Conservation (phyloP, 192 early-diverging fungal genomes). For the Rhizophlyctis rosea region DNA sequence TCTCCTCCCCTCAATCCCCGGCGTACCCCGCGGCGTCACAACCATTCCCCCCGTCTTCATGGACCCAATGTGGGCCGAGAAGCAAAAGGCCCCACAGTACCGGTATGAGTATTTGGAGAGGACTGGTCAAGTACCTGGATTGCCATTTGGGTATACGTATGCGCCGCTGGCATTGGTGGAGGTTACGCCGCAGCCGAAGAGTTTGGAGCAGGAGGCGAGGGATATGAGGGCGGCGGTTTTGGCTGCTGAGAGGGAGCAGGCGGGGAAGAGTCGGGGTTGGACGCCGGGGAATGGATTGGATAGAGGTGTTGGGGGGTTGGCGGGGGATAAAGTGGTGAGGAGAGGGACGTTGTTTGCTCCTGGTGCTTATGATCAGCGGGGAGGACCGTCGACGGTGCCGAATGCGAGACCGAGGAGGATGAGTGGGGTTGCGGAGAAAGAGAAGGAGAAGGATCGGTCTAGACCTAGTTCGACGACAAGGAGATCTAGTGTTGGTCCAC, state of each 20-base stretch:
- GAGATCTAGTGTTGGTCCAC: not conserved
- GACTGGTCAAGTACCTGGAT: slow-evolving; percentile 39
- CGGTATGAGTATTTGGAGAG: slow-evolving; percentile 48
- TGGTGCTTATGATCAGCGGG: no score
- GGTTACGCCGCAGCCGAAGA: slow-evolving; percentile 18
- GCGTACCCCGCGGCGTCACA: slow-evolving; percentile 49
- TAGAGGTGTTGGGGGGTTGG: no score
- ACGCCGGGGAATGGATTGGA: not conserved
- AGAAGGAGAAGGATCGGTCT: no score
- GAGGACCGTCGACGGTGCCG: not conserved
- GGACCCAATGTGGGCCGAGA: slow-evolving; percentile 45
- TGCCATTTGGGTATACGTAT: slow-evolving; percentile 55
- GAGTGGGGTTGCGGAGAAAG: not conserved
- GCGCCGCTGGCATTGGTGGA: slow-evolving; percentile 38
- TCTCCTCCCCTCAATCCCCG: slow-evolving; percentile 51
- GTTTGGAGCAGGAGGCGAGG: slow-evolving; percentile 3
- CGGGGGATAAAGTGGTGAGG: not conserved
- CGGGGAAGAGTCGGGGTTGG: not conserved
- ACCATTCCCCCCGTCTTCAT: slow-evolving; percentile 58
- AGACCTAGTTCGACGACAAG: not conserved
- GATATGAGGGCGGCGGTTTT: slow-evolving; percentile 2
- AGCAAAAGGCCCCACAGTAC: slow-evolving; percentile 36
- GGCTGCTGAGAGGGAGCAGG: slow-evolving; percentile 1
- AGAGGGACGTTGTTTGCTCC: no score
- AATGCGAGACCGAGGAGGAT: not conserved